Evolutionary conservation across 768 basidiomycete species (phyloP).

Genomic region (Mycena polygramma): DNA sequence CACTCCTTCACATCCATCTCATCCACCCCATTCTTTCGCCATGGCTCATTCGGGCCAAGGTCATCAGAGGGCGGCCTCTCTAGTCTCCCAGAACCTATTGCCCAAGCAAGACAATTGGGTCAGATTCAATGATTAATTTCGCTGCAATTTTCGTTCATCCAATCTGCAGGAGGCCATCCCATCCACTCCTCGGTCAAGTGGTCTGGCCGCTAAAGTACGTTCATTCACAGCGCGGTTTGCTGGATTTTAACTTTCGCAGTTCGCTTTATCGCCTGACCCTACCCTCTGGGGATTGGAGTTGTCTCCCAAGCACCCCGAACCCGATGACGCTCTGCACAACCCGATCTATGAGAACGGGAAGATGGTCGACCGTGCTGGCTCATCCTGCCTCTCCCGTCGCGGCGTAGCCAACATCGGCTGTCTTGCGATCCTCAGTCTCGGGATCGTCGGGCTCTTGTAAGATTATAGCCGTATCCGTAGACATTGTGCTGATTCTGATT

Average conservation of each 20-base stretch:
- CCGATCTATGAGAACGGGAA: slow-evolving; percentile 54
- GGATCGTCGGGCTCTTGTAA: slow-evolving; percentile 72
- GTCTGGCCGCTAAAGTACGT: too few species aligned
- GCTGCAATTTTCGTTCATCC: neutral
- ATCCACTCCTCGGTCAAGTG: neutral
- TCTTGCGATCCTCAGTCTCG: slow-evolving; percentile 65
- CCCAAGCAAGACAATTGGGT: slow-evolving; percentile 13
- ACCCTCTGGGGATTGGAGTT: slow-evolving; percentile 77
- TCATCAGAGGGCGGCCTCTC: neutral
- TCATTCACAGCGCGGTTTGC: neutral
- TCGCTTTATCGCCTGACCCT: slow-evolving; percentile 80
- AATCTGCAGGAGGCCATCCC: neutral
- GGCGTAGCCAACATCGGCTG: slow-evolving; percentile 20
- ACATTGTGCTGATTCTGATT: slow-evolving; percentile 14
- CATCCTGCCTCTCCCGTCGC: slow-evolving; percentile 50
- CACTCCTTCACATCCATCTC: too few species aligned
- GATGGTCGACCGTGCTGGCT: slow-evolving; percentile 69
- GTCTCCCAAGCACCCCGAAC: slow-evolving; percentile 65
- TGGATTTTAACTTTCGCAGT: slow-evolving; percentile 53
- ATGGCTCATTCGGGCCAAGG: slow-evolving; percentile 11
- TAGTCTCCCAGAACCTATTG: neutral
- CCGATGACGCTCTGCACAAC: slow-evolving; percentile 79
- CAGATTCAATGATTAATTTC: neutral
- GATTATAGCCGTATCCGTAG: slow-evolving; percentile 4
- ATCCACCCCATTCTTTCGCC: neutral